Evolutionary conservation across 179 eudicot species (phyloP), one percentile per base, ranked within the genome.

Genomic region (Vitellaria paradoxa): DNA sequence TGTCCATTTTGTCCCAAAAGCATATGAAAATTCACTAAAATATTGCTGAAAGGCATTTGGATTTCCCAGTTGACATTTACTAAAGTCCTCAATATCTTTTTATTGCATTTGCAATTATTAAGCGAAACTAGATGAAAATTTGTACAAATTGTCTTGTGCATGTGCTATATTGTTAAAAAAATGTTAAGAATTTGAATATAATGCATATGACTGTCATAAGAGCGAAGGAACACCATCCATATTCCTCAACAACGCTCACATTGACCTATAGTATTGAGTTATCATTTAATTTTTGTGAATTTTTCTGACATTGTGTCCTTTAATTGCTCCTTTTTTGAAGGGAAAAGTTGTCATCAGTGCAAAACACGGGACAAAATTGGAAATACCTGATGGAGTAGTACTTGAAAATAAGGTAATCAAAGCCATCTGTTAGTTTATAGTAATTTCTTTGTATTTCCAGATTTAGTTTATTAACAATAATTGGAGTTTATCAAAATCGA

Each of bases 381-480:
- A 81, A 73, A 84, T 86, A 64, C 91, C 91, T 47, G 89, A 84
- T 72, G 85, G 84, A 68, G 68, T 76, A 26, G 84, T 84, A 61
- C 77, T 88, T 72, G 83, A 81, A 72, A 80, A 88, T 65, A 86
- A 78, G 88, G 91, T 88, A 82, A 40, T 52, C 17, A 24, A 66
- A 14, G 7, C 21, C 37, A 1, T 20, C 1, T 24, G 21, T 53
- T 50, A 14, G 15, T 65, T 24, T 40, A 3, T 5, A 3, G 40
- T 67, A 40, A 61, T 24, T 64, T 73, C 18, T 57, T 4, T 6
- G 47, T 42, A 21, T 14, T 52, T 21, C 7, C 40, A 18, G 30
- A 47, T 60, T 46, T 46, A 45, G n/a, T 61, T 7, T n/a, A n/a
- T n/a, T n/a, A n/a, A n/a, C n/a, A n/a, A n/a, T n/a, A n/a, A n/a